Conservation (phyloP, 257 asterid genomes). For the Cinchona pubescens region DNA sequence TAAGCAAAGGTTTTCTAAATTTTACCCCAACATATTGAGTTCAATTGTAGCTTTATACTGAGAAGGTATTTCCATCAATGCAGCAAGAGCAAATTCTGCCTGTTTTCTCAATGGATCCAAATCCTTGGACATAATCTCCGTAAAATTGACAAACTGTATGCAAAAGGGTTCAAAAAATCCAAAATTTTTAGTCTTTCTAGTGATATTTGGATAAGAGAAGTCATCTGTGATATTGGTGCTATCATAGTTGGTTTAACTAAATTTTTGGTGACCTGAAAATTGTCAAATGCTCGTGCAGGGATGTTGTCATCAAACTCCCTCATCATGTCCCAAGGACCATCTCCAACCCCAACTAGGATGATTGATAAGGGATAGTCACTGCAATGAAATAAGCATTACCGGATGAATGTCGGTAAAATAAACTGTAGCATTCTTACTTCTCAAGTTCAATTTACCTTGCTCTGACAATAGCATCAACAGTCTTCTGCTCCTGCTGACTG, state of each 20-base stretch:
- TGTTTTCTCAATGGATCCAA: conserved; percentile 58
- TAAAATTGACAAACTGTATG: conserved; percentile 77
- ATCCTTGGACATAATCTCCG: conserved; percentile 74
- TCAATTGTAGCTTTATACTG: conserved; percentile 93
- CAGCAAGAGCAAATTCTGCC: conserved; percentile 85
- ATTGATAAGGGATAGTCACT: conserved; percentile 77
- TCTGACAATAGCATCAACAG: conserved; percentile 78
- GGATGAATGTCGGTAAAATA: not conserved
- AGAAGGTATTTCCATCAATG: conserved; percentile 91
- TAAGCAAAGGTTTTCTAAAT: no score
- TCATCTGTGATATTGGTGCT: not conserved
- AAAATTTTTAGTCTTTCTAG: not conserved
- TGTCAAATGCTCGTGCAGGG: conserved; percentile 74
- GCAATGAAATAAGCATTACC: conserved; percentile 22
- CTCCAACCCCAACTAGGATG: conserved; percentile 77
- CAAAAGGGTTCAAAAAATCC: not conserved
- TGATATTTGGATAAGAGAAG: not conserved
- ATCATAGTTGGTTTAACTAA: not conserved
- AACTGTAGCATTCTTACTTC: not conserved
- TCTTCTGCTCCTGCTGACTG: conserved; percentile 76
- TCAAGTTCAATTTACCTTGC: conserved; percentile 52
- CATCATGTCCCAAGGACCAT: conserved; percentile 93
- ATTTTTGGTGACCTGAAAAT: conserved; percentile 59
- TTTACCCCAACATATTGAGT: conserved; percentile 73
- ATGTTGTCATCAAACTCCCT: conserved; percentile 76